These are phyloP conservation scores for Zygnema cylindricum DNA, from an alignment of 139 green algal species.

Conservation along the genomic window DNA sequence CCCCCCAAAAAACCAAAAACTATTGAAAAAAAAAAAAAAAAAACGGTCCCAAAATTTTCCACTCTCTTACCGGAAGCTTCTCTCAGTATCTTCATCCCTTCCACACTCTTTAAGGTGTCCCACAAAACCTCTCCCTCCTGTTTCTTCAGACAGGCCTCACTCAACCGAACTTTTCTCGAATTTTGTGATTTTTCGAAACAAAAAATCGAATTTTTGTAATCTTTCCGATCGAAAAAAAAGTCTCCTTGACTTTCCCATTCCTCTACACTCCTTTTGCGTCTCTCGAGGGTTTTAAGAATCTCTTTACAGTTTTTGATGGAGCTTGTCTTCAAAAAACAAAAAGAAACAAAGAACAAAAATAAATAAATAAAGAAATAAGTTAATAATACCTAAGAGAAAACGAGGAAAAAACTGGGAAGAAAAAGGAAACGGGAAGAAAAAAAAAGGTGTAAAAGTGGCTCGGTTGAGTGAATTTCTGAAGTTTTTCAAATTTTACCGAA, in stretches of 20 bases:
- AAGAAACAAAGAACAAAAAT: neutral
- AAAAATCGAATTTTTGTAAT: neutral
- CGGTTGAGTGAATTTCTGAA: too few species aligned
- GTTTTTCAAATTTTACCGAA: too few species aligned
- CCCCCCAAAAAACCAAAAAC: too few species aligned
- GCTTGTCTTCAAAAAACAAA: too few species aligned
- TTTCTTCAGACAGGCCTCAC: neutral
- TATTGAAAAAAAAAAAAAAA: too few species aligned
- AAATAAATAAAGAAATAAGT: neutral
- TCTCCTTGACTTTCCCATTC: conserved; percentile 50
- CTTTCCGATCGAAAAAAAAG: neutral
- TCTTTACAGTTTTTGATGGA: neutral
- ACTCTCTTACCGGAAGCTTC: neutral
- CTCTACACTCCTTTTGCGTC: conserved; percentile 25
- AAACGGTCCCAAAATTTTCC: neutral
- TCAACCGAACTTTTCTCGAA: neutral
- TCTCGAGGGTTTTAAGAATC: neutral
- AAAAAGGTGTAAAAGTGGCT: too few species aligned
- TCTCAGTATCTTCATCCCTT: neutral
- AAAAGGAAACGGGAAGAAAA: too few species aligned
- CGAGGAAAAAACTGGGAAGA: too few species aligned
- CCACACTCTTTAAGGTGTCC: neutral
- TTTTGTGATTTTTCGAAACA: neutral
- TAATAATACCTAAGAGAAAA: too few species aligned
- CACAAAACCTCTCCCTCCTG: neutral